phyloP scores from a whole-genome alignment of 345 rosid species.

The Dipteronia dyeriana region DNA sequence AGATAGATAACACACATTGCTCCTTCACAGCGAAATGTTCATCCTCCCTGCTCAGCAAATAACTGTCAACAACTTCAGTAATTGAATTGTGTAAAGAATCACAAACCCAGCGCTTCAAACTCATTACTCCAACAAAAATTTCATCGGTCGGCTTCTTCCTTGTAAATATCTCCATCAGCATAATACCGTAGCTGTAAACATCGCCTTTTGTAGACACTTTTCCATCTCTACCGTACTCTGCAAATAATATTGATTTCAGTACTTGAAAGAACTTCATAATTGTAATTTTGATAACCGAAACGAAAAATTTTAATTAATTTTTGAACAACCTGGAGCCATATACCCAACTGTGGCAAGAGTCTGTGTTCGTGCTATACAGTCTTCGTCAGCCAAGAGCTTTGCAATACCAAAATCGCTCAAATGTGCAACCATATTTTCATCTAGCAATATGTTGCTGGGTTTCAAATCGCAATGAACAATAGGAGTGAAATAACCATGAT shows the following conservation, averaged over 20 bases:
- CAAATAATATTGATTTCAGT: neutral
- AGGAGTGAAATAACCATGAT: neutral
- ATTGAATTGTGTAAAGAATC: neutral
- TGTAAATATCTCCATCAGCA: slow-evolving; percentile 13
- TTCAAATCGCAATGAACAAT: slow-evolving; percentile 22
- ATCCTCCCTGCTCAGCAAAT: neutral
- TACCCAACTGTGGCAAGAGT: slow-evolving; percentile 15
- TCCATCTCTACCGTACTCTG: slow-evolving; percentile 12
- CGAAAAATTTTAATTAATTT: neutral
- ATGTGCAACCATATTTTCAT: neutral
- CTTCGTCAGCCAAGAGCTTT: neutral
- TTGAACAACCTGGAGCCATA: slow-evolving; percentile 9
- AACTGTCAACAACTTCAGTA: neutral
- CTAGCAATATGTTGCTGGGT: neutral
- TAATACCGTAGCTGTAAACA: slow-evolving; percentile 16
- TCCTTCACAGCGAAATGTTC: neutral
- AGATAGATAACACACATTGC: slow-evolving; percentile 9
- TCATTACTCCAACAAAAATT: slow-evolving; percentile 5
- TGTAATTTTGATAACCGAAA: neutral
- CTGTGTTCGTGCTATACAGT: neutral
- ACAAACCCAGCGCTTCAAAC: slow-evolving; percentile 19
- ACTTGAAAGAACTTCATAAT: neutral
- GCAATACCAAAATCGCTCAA: slow-evolving; percentile 10
- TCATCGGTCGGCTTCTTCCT: slow-evolving; percentile 15
- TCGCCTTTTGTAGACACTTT: slow-evolving; percentile 2